phyloP scores from a whole-genome alignment of 129 eudicot genomes.

The Oenanthe sinensis region DNA sequence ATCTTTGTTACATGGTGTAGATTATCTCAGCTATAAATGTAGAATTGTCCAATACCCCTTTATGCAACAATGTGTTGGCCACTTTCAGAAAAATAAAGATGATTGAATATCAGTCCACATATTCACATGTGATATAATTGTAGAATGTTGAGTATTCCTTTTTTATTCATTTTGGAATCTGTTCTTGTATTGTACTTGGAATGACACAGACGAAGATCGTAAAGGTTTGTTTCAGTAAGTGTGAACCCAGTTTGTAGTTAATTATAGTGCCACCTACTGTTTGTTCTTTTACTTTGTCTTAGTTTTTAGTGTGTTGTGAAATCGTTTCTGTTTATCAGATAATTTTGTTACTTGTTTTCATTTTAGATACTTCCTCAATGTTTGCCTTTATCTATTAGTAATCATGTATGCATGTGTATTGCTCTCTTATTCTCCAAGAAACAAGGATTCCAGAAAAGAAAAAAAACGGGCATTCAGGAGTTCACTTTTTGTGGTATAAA shows the following conservation, averaged over 20 bases:
- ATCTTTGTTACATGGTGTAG: not conserved
- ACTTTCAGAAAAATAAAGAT: not conserved
- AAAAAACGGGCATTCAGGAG: not conserved
- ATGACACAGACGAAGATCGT: not conserved
- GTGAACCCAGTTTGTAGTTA: not conserved
- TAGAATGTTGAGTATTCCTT: not conserved
- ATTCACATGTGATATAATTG: not conserved
- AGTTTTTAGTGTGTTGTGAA: not conserved
- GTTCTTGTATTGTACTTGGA: not conserved
- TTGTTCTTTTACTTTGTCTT: not conserved
- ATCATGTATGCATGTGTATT: not conserved
- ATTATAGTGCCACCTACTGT: not conserved
- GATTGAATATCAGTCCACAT: not conserved
- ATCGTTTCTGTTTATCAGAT: not conserved
- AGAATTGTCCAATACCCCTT: not conserved
- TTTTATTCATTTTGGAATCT: not conserved
- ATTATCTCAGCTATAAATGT: not conserved
- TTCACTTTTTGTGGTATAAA: not conserved
- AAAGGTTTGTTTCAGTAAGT: not conserved
- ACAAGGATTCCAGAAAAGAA: not conserved
- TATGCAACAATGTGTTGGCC: not conserved
- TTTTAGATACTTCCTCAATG: not conserved
- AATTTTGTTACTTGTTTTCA: not conserved
- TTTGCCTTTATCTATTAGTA: not conserved
- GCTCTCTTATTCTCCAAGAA: not conserved